Conservation (phyloP, 2,329 filamentous ascomycete species). For the Metarhizium robertsii region DNA sequence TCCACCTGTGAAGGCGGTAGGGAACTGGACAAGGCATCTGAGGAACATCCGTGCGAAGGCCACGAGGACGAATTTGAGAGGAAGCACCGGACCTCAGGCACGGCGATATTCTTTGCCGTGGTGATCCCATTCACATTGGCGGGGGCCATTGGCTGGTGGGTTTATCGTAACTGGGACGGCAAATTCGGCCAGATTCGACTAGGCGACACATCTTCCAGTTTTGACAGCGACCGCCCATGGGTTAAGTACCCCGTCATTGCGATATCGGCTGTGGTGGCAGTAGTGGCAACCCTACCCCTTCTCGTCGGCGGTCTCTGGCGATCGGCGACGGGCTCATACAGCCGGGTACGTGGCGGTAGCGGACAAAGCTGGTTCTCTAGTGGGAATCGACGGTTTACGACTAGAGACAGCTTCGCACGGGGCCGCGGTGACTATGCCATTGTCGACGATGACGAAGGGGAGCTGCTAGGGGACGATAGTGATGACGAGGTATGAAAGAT, state of each 20-base stretch:
- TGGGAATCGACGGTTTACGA: conserved; percentile 68
- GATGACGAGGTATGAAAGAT: conserved; percentile 64
- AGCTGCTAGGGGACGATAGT: conserved; percentile 85
- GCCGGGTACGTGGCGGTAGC: conserved; percentile 36
- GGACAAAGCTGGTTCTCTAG: conserved; percentile 42
- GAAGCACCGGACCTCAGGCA: conserved; percentile 60
- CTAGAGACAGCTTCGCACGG: conserved; percentile 78
- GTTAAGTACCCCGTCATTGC: conserved; percentile 75
- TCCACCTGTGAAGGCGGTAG: conserved; percentile 74
- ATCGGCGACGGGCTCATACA: conserved; percentile 41
- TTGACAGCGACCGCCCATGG: conserved; percentile 66
- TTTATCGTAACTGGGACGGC: conserved; percentile 74
- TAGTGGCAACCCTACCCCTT: conserved; percentile 57
- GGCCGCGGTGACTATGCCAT: conserved; percentile 79
- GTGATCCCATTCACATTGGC: conserved; percentile 66
- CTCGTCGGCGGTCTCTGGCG: conserved; percentile 67
- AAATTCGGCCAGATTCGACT: conserved; percentile 91
- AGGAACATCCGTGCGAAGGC: conserved; percentile 54
- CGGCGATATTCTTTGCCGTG: conserved; percentile 79
- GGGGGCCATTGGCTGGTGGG: conserved; percentile 68
- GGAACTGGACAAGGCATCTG: conserved; percentile 60
- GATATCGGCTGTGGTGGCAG: conserved; percentile 53
- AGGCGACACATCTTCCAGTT: conserved; percentile 51
- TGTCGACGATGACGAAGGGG: conserved; percentile 89
- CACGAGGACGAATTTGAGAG: conserved; percentile 73